phyloP scores from a whole-genome alignment of 371 early-diverging fungal genomes.

The Furculomyces boomerangus region DNA sequence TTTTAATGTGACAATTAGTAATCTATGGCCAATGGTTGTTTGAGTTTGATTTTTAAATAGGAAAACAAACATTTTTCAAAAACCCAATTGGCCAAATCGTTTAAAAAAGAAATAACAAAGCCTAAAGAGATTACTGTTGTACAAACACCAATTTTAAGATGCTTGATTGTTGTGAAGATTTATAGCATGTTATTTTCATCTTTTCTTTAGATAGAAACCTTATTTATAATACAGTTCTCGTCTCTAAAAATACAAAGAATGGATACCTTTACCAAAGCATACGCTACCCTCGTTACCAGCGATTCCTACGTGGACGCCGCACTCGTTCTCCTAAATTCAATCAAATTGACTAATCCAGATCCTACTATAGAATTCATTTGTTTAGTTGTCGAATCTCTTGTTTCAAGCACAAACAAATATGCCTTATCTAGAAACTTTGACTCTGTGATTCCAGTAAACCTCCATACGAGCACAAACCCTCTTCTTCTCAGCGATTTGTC shows the following conservation, averaged over 20 bases:
- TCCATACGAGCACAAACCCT: slow-evolving; percentile 25
- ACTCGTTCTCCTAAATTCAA: slow-evolving; percentile 54
- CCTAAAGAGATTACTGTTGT: too few relatives aligned
- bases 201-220: too few relatives aligned
- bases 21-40: too few relatives aligned
- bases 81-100: too few relatives aligned
- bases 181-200: too few relatives aligned
- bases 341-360: slow-evolving; percentile 42
- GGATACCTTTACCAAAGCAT: slow-evolving; percentile 21
- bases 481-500: slow-evolving; percentile 54
- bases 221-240: too few relatives aligned
- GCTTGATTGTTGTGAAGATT: too few relatives aligned
- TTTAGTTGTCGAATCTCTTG: slow-evolving; percentile 44
- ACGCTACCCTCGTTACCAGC: slow-evolving; percentile 52
- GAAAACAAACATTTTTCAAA: too few relatives aligned
- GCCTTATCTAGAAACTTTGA: slow-evolving; percentile 38
- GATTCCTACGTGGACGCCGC: slow-evolving; percentile 74
- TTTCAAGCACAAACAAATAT: slow-evolving; percentile 21
- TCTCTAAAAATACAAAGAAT: background rate
- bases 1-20: too few relatives aligned
- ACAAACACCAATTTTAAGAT: too few relatives aligned
- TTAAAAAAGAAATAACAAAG: too few relatives aligned
- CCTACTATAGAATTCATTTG: slow-evolving; percentile 28
- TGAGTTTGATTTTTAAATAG: too few relatives aligned
- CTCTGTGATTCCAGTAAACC: slow-evolving; percentile 36